phyloP scores from a whole-genome alignment of 2,329 filamentous ascomycete genomes.

The Macrophomina phaseolina region DNA sequence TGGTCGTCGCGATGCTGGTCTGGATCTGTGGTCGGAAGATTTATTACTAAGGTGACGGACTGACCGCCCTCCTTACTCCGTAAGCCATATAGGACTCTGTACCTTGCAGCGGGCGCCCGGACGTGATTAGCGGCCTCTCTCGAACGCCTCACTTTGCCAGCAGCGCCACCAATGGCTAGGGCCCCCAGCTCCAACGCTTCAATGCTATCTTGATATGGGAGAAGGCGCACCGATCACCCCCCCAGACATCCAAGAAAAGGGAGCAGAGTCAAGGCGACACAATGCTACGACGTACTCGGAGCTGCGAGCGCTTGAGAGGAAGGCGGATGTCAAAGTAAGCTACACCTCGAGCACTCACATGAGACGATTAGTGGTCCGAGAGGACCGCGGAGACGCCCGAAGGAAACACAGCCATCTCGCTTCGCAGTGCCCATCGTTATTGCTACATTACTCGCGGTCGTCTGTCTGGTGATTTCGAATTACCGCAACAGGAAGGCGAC shows the following conservation, averaged over 20 bases:
- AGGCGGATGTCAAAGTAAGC: not conserved
- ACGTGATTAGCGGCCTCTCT: not conserved
- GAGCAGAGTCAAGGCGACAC: not conserved
- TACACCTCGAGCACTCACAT: not conserved
- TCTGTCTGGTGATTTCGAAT: conserved; percentile 5
- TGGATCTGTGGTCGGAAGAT: not conserved
- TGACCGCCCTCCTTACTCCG: not conserved
- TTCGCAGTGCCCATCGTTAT: not conserved
- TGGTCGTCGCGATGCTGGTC: not conserved
- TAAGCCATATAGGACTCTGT: not conserved
- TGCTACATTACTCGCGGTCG: conserved; percentile 1
- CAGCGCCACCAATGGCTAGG: not conserved
- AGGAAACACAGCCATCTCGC: not conserved
- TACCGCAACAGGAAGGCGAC: not conserved
- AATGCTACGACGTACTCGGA: not conserved
- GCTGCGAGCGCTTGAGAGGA: not conserved
- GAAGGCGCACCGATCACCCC: not conserved
- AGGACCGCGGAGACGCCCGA: not conserved
- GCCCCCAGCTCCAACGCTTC: not conserved
- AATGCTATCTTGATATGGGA: not conserved
- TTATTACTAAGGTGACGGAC: not conserved
- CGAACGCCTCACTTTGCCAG: not conserved
- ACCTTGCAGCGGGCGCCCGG: not conserved
- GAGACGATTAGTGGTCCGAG: not conserved
- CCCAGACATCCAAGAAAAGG: not conserved